Percentiles rank a stretch among this genome's conserved stretches.
Conservation (phyloP, 352 stramenopile species). For the Globisporangium takayamanum region DNA sequence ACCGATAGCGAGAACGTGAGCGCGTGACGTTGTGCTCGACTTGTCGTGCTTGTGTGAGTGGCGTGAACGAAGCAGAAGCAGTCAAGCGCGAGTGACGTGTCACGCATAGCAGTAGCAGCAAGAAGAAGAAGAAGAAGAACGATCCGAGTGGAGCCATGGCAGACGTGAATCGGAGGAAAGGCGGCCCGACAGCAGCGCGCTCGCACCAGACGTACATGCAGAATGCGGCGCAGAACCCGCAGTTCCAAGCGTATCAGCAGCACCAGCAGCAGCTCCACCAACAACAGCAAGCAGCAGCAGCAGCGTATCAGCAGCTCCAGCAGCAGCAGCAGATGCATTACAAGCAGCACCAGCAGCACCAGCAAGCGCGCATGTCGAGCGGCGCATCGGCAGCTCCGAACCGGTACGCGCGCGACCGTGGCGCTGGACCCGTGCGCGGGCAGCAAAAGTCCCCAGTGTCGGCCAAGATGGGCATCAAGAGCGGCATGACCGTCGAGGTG, state of each 20-base stretch:
- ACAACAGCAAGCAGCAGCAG: slow-evolving; percentile 13
- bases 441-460: slow-evolving; percentile 33
- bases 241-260: slow-evolving; percentile 31
- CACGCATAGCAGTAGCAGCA: too few species aligned
- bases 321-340: slow-evolving; percentile 31
- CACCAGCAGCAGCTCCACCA: slow-evolving; percentile 37
- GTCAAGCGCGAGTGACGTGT: too few species aligned
- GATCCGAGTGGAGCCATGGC: slow-evolving; percentile 19
- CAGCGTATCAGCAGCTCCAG: slow-evolving; percentile 28
- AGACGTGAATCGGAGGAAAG: slow-evolving; percentile 42
- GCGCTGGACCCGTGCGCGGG: slow-evolving; percentile 7
- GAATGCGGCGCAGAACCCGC: slow-evolving; percentile 19
- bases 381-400: slow-evolving; percentile 1
- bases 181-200: slow-evolving; percentile 24
- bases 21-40: background rate
- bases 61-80: too few species aligned
- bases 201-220: slow-evolving; percentile 41
- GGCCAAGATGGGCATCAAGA: slow-evolving; percentile 84
- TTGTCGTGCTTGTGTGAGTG: too few species aligned
- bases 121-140: background rate
- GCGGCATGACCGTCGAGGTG: slow-evolving; percentile 82
- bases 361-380: slow-evolving; percentile 13
- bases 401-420: slow-evolving; percentile 11
- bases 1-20: background rate
- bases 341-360: slow-evolving; percentile 25